Conservation (phyloP, 352 stramenopile species). For the Aphanomyces euteiches region DNA sequence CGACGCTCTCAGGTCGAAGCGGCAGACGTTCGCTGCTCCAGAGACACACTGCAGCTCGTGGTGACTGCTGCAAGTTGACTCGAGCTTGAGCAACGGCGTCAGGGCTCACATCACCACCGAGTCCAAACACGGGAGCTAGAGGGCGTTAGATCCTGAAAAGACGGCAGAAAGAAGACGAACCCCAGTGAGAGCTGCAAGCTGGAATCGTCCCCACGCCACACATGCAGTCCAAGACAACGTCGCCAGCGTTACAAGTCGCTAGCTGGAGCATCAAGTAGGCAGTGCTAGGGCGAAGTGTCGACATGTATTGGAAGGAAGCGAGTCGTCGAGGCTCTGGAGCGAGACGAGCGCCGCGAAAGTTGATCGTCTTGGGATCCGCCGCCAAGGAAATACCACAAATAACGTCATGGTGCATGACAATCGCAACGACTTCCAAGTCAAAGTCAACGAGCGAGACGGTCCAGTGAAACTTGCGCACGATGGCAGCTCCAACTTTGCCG, state of each 20-base stretch:
- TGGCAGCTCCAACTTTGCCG: constrained; percentile 50
- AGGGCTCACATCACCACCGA: constrained; percentile 62
- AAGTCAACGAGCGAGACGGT: constrained; percentile 59
- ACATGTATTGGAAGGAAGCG: constrained; percentile 60
- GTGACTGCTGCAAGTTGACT: constrained; percentile 39
- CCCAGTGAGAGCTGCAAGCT: constrained; percentile 39
- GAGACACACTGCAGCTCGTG: constrained; percentile 46
- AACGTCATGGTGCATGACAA: constrained; percentile 71
- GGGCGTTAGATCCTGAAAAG: constrained; percentile 26
- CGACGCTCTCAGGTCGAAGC: constrained; percentile 49
- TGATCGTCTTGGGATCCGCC: constrained; percentile 41
- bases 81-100: constrained; percentile 53
- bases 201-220: constrained; percentile 76
- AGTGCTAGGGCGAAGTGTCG: constrained; percentile 70
- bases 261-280: constrained; percentile 73
- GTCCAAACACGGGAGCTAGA: constrained; percentile 53
- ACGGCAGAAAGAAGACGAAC: background rate
- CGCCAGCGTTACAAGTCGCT: constrained; percentile 48
- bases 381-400: constrained; percentile 45
- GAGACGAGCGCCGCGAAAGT: constrained; percentile 5
- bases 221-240: constrained; percentile 77
- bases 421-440: constrained; percentile 64
- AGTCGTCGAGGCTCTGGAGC: constrained; percentile 11
- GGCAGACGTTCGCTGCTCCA: constrained; percentile 64
- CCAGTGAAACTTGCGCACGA: constrained; percentile 55